These are phyloP conservation scores for Flaveria robusta DNA, from an alignment of 129 eudicot genomes.

Conservation along the genomic window DNA sequence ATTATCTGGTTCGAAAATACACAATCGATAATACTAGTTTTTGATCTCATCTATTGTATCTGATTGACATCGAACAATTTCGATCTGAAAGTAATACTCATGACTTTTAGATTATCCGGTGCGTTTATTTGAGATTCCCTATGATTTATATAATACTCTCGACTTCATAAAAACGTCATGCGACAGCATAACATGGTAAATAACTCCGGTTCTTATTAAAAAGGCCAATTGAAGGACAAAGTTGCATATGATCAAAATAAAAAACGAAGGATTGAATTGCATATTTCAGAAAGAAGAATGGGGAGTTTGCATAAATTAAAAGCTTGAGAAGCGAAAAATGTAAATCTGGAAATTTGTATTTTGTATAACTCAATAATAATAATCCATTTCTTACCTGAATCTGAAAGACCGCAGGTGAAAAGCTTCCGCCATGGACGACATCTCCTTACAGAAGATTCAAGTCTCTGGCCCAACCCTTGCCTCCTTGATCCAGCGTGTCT, in stretches of 20 bases:
- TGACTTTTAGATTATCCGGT: no score
- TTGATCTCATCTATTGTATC: no score
- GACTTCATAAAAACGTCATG: no score
- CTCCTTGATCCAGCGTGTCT: constrained; percentile 76
- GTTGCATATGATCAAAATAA: neutral
- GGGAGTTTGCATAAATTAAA: neutral
- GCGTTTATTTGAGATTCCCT: no score
- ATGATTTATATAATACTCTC: no score
- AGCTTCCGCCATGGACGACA: constrained; percentile 56
- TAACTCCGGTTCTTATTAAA: no score
- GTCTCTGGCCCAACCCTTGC: constrained; percentile 90
- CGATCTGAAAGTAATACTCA: no score
- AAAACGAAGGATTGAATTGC: neutral
- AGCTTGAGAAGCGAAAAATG: neutral
- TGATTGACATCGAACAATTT: no score
- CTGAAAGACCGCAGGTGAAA: neutral
- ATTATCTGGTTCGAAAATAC: no score
- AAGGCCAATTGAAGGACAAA: neutral
- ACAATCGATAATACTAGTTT: no score
- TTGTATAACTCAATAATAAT: neutral
- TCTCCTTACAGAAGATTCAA: constrained; percentile 56
- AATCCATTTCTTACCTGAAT: neutral
- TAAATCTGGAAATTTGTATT: neutral
- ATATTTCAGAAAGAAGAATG: neutral
- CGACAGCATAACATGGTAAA: no score